Base-by-base conservation (phyloP, 805 yeast species). In the Ogataea glucozyma region DNA sequence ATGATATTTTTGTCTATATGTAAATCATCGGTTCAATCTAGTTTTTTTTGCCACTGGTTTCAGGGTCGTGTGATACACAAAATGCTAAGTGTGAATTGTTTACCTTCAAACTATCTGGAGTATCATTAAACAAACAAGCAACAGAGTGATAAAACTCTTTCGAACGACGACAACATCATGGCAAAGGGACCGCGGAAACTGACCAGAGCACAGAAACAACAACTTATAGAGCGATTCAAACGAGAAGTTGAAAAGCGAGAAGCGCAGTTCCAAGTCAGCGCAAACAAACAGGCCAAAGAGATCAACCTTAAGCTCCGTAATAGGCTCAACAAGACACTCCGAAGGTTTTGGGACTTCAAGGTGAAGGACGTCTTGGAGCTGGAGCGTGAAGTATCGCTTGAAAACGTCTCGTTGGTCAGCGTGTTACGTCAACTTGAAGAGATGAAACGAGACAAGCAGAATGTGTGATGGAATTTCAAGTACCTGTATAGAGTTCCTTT, bases 261-360 rank as follows among this genome's bases (percentile, higher is more conserved):
- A 33, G 19, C 23, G 2, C 49, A 46, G n/a, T 52, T 61, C 35
- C 32, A 31, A 43, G 49, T 41, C 38, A 50, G 10, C 57, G 68
- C 41, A 37, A 56, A 33, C 42, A 49, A 6, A 53, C 68, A 54
- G 31, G 48, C 62, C 10, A 43, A 35, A 4, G 65, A 64, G 17
- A 40, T 64, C 16, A 72, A 70, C 37, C 53, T 58, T 16, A 70
- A 69, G 43, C 65, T 76, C 8, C 53, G 59, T 22, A 58, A 75
- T 32, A 57, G 79, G 43, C 53, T 74, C 20, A 75, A 73, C 48
- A 66, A 66, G 31, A 76, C 77, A 7, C 67, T 73, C 36, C 69
- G 76, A 29, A 71, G 73, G 17, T 62, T 77, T 21, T 74, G 81
- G 72, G 70, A 73, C 44, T 71, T 74, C 11, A 71, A 67, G 49